These are phyloP conservation scores for Plasmodium sp. DNA, from an alignment of 169 alveolate species.

Conservation along the genomic window DNA sequence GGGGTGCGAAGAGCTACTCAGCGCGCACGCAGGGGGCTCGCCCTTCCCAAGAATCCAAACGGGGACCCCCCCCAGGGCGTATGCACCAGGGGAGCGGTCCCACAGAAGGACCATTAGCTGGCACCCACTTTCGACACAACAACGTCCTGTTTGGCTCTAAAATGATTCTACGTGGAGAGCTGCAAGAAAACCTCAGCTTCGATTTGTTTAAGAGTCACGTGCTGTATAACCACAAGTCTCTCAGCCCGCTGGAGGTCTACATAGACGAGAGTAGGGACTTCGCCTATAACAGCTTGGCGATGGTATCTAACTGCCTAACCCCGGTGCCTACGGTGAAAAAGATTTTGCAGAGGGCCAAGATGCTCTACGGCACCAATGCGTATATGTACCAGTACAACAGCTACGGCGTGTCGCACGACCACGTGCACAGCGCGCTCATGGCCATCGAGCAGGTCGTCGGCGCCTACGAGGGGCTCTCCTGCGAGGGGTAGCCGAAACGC, in stretches of 20 bases:
- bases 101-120: background rate
- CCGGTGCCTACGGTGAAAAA: slow-evolving; percentile 65
- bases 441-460: slow-evolving; percentile 24
- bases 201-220: slow-evolving; percentile 76
- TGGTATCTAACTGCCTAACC: slow-evolving; percentile 78
- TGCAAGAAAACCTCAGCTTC: slow-evolving; percentile 70
- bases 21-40: background rate
- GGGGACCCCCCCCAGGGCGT: background rate
- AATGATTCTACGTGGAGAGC: slow-evolving; percentile 76
- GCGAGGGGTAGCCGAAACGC: background rate
- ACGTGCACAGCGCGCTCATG: slow-evolving; percentile 40
- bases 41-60: background rate
- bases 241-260: slow-evolving; percentile 75
- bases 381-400: slow-evolving; percentile 75
- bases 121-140: slow-evolving; percentile 21
- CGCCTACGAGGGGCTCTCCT: slow-evolving; percentile 35
- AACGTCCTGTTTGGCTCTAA: slow-evolving; percentile 75
- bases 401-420: slow-evolving; percentile 70
- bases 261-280: slow-evolving; percentile 19
- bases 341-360: slow-evolving; percentile 63
- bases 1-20: background rate
- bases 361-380: slow-evolving; percentile 77
- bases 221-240: slow-evolving; percentile 67
- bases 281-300: slow-evolving; percentile 55
- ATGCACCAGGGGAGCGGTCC: background rate